Conservation (phyloP, 169 alveolate genomes). For the Plasmodium relictum region DNA sequence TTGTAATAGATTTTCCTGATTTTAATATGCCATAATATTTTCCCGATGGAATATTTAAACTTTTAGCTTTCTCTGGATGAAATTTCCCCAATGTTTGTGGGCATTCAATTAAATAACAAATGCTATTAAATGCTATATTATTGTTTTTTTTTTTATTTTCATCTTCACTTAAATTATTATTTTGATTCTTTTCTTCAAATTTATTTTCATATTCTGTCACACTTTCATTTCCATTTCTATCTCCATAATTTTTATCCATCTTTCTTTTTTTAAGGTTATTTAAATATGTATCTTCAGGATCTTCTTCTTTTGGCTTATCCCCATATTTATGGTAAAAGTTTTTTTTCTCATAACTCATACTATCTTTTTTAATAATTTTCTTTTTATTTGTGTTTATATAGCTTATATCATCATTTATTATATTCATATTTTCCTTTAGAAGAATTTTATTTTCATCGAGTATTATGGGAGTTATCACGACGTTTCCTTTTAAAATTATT, state of each 20-base stretch:
- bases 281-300: not conserved
- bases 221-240: not conserved
- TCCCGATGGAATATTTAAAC: constrained; percentile 89
- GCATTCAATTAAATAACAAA: constrained; percentile 78
- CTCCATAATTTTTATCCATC: not conserved
- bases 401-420: too few species aligned
- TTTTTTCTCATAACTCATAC: not conserved
- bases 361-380: not conserved
- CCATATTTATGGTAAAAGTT: not conserved
- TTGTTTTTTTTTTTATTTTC: not conserved
- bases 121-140: constrained; percentile 9
- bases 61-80: constrained; percentile 85
- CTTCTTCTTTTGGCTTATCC: not conserved
- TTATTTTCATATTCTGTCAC: not conserved
- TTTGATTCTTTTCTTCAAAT: not conserved
- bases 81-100: constrained; percentile 85
- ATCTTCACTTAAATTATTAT: constrained; percentile 11
- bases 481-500: constrained; percentile 61
- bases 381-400: not conserved
- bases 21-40: constrained; percentile 89
- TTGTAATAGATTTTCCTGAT: constrained; percentile 87
- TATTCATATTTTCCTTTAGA: not conserved
- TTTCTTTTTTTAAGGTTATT: constrained; percentile 18
- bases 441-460: constrained; percentile 8
- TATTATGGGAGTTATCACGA: constrained; percentile 49